These are phyloP conservation scores for Kalanchoe fedtschenkoi DNA, from an alignment of 164 flowering plant genomes.

Conservation along the genomic window DNA sequence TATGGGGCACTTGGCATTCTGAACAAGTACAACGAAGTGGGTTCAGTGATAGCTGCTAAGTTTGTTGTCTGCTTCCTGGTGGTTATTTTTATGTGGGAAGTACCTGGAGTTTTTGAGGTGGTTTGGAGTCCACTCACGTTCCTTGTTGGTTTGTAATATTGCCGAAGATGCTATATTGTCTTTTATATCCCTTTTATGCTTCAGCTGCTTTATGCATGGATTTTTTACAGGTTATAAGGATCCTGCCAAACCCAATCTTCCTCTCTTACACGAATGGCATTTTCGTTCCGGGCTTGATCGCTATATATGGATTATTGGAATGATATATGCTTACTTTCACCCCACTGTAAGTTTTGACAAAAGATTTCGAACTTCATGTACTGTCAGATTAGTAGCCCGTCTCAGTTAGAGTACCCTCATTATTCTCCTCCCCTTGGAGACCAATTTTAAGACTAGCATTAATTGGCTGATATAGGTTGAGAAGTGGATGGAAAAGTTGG, in stretches of 20 bases:
- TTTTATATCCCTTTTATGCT: neutral
- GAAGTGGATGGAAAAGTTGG: conserved; percentile 96
- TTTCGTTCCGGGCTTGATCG: conserved; percentile 97
- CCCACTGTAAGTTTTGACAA: conserved; percentile 55
- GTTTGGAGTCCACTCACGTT: conserved; percentile 81
- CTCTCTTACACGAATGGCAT: conserved; percentile 83
- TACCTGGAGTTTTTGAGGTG: conserved; percentile 85
- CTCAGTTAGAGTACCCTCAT: neutral
- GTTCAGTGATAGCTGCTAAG: conserved; percentile 63
- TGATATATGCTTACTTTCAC: conserved; percentile 95
- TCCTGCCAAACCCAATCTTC: conserved; percentile 39
- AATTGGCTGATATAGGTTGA: conserved; percentile 51
- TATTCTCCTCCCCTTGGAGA: neutral
- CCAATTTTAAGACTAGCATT: conserved; percentile 8
- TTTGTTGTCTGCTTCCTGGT: conserved; percentile 61
- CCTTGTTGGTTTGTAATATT: conserved; percentile 52
- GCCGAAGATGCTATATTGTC: neutral
- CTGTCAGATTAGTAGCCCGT: conserved; percentile 44
- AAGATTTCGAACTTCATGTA: too few species aligned
- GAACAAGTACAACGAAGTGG: conserved; percentile 71
- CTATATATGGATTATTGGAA: conserved; percentile 94
- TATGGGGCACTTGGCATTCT: conserved; percentile 84
- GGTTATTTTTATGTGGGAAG: conserved; percentile 85
- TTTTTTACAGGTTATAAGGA: conserved; percentile 63
- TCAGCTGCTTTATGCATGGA: neutral